Evolutionary conservation across 306 rosid genomes (phyloP), one percentile per base, ranked within the genome.

Genomic region (Fragaria iinumae): DNA sequence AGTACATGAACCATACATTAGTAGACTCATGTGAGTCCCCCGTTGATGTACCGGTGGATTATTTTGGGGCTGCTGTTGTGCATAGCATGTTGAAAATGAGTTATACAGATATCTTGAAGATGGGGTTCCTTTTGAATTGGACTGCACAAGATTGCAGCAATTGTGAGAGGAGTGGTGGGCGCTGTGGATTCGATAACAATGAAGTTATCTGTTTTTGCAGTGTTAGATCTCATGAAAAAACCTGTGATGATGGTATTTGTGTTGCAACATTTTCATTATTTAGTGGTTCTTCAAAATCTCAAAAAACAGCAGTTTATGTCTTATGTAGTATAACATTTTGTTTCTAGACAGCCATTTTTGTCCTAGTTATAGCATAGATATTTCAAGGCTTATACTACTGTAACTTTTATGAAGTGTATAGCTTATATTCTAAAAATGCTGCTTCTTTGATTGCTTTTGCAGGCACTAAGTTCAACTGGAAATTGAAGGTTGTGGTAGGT

Each of bases 61-160:
- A 39, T 65, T 4, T 36, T 13, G 21, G 16, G 74, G 83, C 73
- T 27, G 64, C 43, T 41, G 48, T 27, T 48, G 75, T 63, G 2
- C 81, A 69, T 52, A 65, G 68, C 69, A 80, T 84, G 67, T 65
- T 79, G 83, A 2, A 64, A 34, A 90, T 72, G 92, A 86, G 36
- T 70, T 87, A 88, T 38, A 48, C 74, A 2, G 89, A 90, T 2
- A 56, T 91, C 67, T 67, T 91, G 84, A 82, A 85, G 81, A 85
- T 83, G 90, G 98, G 97, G 50, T 90, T 84, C 77, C 21, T 79
- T 76, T 84, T 90, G 83, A 87, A 80, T 74, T 88, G 98, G 91
- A 82, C 60, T 72, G 85, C 78, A 34, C 85, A 80, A 68, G 77
- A 84, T 68, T 93, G 93, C 67, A 75, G 83, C 62, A 45, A 50